Conservation (phyloP, 345 rosid species). For the Atalantia buxifolia region DNA sequence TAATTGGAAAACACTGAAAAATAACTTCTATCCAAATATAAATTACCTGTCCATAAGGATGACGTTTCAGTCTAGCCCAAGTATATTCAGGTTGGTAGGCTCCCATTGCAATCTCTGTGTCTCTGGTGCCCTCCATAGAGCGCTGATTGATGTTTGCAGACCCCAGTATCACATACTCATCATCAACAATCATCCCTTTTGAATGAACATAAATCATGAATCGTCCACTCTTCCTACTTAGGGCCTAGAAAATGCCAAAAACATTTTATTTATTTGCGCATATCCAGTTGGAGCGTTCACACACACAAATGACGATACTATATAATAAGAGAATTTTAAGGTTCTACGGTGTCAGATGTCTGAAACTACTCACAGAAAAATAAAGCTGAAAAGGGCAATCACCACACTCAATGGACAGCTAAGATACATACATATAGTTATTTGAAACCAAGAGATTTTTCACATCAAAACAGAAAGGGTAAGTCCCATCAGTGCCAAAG, state of each 20-base stretch:
- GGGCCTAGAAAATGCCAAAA: conserved; percentile 42
- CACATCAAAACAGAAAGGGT: not conserved
- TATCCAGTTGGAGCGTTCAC: not conserved
- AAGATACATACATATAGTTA: not conserved
- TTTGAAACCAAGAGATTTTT: not conserved
- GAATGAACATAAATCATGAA: conserved; percentile 98
- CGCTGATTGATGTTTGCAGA: conserved; percentile 98
- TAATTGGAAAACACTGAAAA: not conserved
- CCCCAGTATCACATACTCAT: conserved; percentile 79
- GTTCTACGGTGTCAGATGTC: not conserved
- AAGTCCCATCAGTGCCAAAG: not conserved
- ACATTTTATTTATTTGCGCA: not conserved
- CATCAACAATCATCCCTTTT: conserved; percentile 95
- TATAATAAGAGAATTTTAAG: not conserved
- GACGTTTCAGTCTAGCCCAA: conserved; percentile 58
- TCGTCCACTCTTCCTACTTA: conserved; percentile 55
- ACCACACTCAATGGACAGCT: not conserved
- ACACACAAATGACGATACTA: not conserved
- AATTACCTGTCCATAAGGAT: conserved; percentile 82
- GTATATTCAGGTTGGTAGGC: conserved; percentile 93
- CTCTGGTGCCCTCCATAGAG: conserved; percentile 95
- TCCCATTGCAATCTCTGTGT: conserved; percentile 98
- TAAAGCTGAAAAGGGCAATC: not conserved
- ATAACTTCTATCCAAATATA: not conserved
- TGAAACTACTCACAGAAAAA: not conserved